Evolutionary conservation across 148 eudicot species (phyloP), one percentile per base, ranked within the genome.

Genomic region (Nepenthes mirabilis): DNA sequence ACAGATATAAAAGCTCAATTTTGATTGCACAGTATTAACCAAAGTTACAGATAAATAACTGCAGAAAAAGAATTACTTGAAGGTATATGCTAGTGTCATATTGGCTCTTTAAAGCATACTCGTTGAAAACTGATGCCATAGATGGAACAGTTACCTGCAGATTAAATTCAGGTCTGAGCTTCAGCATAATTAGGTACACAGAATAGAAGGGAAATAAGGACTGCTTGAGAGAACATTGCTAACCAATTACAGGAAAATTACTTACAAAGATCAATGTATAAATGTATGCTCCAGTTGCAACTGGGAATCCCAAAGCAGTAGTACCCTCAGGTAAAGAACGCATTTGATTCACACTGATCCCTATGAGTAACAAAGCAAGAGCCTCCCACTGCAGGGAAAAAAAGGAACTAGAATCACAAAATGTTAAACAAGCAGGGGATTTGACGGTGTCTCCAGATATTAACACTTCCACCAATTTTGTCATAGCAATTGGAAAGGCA

Each of bases 41-140:
- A 43, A 32, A 45, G 9, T 23, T 36, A 14, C 34, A n/a, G 11
- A 23, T 34, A 47, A 6, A 10, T 13, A 55, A 55, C 36, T 9
- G 2, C 11, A 13, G 3, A 37, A 72, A 60, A 5, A 47, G 34
- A 59, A 60, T 77, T 65, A 86, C 96, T 83, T 82, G 95, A 75
- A 84, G 96, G 77, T 88, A 93, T 62, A 89, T 86, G 87, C 84
- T 82, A 10, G 96, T 93, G 48, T 86, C 95, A 71, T 77, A 88
- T 73, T 93, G 96, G 82, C 95, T 88, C 81, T 93, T 93, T 66
- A 88, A 63, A 72, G 99, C 96, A 73, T 93, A 93, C 72, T 93
- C 96, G 67, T 86, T 88, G 68, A 66, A 93, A 52, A 88, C 99
- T 2, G 96, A 93, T 34, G 99, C 96, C 87, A 86, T 32, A 14